phyloP scores from a whole-genome alignment of 306 rosid genomes.

The Vigna nakashimae region DNA sequence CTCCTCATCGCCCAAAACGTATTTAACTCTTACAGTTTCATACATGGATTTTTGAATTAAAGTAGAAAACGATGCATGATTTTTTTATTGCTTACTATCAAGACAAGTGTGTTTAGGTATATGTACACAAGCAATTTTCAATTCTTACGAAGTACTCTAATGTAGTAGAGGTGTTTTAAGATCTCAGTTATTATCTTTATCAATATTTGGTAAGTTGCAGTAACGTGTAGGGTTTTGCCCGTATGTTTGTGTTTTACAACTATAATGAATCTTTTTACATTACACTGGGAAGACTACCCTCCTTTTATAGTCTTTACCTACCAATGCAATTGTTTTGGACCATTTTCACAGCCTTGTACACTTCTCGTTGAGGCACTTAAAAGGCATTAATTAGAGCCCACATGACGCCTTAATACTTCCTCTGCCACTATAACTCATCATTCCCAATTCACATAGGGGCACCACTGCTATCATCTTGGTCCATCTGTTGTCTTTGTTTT shows the following conservation, averaged over 20 bases:
- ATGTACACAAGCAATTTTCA: slow-evolving; percentile 16
- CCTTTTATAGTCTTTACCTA: slow-evolving; percentile 43
- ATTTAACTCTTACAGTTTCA: background rate
- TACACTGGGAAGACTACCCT: slow-evolving; percentile 25
- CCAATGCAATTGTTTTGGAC: slow-evolving; percentile 43
- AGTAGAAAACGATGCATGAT: background rate
- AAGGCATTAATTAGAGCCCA: slow-evolving; percentile 34
- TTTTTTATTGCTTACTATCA: slow-evolving; percentile 7
- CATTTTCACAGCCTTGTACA: slow-evolving; percentile 44
- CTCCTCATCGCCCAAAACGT: background rate
- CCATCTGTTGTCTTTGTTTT: slow-evolving; percentile 34
- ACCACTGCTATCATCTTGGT: slow-evolving; percentile 32
- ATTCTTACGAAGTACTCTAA: slow-evolving; percentile 13
- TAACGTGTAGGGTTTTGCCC: background rate
- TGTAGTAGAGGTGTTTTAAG: slow-evolving; percentile 13
- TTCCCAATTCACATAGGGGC: slow-evolving; percentile 42
- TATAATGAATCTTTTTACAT: slow-evolving; percentile 22
- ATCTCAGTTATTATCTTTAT: slow-evolving; percentile 22
- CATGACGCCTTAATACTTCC: slow-evolving; percentile 31
- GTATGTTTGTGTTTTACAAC: background rate
- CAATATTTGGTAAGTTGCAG: slow-evolving; percentile 25
- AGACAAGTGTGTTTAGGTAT: background rate
- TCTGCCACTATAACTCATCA: slow-evolving; percentile 31
- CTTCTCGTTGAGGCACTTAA: slow-evolving; percentile 41
- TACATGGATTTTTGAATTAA: background rate